Evolutionary conservation across 768 basidiomycete species (phyloP).

Genomic region (Exsudoporus frostii): DNA sequence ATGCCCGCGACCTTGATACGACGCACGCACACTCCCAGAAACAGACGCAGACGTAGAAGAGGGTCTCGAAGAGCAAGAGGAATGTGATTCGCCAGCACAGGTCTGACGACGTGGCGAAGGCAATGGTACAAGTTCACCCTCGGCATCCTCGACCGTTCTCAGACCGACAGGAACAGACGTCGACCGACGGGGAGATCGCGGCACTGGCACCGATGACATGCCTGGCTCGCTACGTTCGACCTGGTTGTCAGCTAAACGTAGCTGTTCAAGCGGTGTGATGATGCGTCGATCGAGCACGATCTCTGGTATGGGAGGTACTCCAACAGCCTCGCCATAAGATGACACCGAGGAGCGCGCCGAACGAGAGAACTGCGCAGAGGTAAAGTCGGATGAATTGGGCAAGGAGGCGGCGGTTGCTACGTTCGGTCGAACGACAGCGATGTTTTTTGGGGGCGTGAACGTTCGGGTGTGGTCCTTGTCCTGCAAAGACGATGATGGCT

Average conservation of each 20-base stretch:
- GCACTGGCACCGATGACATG: not conserved
- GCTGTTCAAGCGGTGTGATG: constrained; percentile 54
- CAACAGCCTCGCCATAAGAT: constrained; percentile 45
- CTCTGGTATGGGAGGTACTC: constrained; percentile 38
- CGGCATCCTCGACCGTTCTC: constrained; percentile 3
- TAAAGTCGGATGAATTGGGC: constrained; percentile 55
- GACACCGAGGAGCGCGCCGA: constrained; percentile 55
- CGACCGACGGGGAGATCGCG: constrained; percentile 18
- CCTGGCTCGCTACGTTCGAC: not conserved
- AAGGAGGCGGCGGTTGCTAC: constrained; percentile 59
- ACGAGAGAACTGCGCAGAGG: constrained; percentile 49
- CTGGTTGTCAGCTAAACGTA: constrained; percentile 34
- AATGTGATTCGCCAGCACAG: constrained; percentile 21
- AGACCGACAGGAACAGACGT: constrained; percentile 17
- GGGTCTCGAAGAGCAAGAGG: constrained; percentile 39
- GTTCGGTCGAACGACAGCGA: constrained; percentile 36
- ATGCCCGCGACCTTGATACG: constrained; percentile 22
- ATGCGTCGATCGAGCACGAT: constrained; percentile 42
- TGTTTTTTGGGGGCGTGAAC: constrained; percentile 6
- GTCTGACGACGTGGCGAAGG: constrained; percentile 12
- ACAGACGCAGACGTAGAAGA: constrained; percentile 35
- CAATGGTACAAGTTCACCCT: constrained; percentile 3
- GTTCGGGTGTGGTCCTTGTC: constrained; percentile 5
- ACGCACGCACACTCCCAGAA: constrained; percentile 41
- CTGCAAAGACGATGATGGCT: constrained; percentile 1